Conservation (phyloP, 257 asterid species). For the Dorcoceras hygrometricum region DNA sequence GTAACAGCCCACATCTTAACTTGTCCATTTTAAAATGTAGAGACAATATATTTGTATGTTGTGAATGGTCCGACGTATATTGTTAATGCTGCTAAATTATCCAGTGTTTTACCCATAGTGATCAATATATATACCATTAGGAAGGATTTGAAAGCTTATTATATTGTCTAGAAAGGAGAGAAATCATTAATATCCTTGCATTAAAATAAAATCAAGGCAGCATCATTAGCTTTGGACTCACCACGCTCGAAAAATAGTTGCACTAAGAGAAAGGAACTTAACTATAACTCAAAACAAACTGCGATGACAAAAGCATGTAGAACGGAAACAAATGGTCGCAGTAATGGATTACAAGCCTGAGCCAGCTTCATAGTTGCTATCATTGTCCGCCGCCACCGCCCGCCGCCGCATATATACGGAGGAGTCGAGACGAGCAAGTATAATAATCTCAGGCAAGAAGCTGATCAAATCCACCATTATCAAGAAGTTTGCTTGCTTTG, state of each 20-base stretch:
- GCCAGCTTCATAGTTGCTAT: neutral
- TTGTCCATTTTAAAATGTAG: no score
- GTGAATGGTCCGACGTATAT: neutral
- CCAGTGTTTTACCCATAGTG: no score
- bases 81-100: no score
- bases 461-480: slow-evolving; percentile 14
- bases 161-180: neutral
- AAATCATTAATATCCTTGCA: neutral
- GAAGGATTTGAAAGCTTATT: neutral
- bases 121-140: neutral
- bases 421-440: slow-evolving; percentile 30
- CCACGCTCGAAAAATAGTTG: slow-evolving; percentile 29
- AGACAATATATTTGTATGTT: no score
- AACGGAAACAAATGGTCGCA: slow-evolving; percentile 26
- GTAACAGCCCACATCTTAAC: no score
- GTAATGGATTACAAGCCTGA: slow-evolving; percentile 12
- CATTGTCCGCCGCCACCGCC: slow-evolving; percentile 21
- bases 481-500: neutral
- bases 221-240: slow-evolving; percentile 28
- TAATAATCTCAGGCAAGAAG: slow-evolving; percentile 30
- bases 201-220: slow-evolving; percentile 21
- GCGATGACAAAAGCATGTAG: slow-evolving; percentile 1
- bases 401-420: slow-evolving; percentile 43
- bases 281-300: slow-evolving; percentile 22
- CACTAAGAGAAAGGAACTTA: slow-evolving; percentile 33